Percentiles rank a stretch among this genome's conserved stretches.
Conservation (phyloP, 345 rosid genomes). For the Toxicodendron radicans region DNA sequence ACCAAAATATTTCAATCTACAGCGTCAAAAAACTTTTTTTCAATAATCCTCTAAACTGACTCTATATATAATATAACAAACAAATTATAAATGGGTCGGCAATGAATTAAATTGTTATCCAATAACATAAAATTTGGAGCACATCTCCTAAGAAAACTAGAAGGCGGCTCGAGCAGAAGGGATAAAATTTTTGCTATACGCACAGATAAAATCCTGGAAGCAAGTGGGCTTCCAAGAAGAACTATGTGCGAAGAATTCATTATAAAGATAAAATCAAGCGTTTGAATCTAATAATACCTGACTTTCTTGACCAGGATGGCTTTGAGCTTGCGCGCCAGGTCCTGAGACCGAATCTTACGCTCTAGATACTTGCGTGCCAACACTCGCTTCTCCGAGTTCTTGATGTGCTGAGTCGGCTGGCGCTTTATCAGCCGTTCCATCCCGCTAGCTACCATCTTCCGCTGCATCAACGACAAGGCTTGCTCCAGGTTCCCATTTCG, state of each 20-base stretch:
- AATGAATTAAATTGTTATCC: background rate
- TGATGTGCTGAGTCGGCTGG: conserved; percentile 61
- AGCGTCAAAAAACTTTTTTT: background rate
- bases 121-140: conserved; percentile 6
- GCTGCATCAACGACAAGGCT: conserved; percentile 67
- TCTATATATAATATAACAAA: background rate
- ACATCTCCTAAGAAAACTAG: conserved; percentile 1
- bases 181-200: conserved; percentile 4
- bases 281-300: conserved; percentile 39
- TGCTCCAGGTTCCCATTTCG: conserved; percentile 59
- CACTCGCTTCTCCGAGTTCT: conserved; percentile 93
- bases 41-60: background rate
- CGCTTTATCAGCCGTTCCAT: conserved; percentile 80
- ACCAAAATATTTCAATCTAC: background rate
- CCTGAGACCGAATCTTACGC: conserved; percentile 66
- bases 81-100: background rate
- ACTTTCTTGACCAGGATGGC: conserved; percentile 71
- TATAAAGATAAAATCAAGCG: background rate
- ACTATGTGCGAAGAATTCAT: background rate
- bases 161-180: conserved; percentile 19
- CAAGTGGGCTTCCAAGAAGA: conserved; percentile 9
- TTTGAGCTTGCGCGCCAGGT: conserved; percentile 74
- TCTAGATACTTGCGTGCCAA: conserved; percentile 75
- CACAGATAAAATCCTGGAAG: conserved; percentile 22
- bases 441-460: conserved; percentile 84